Evolutionary conservation across 495 filamentous ascomycete species (phyloP), one percentile per base, ranked within the genome.

Genomic region (Extremus antarcticus): DNA sequence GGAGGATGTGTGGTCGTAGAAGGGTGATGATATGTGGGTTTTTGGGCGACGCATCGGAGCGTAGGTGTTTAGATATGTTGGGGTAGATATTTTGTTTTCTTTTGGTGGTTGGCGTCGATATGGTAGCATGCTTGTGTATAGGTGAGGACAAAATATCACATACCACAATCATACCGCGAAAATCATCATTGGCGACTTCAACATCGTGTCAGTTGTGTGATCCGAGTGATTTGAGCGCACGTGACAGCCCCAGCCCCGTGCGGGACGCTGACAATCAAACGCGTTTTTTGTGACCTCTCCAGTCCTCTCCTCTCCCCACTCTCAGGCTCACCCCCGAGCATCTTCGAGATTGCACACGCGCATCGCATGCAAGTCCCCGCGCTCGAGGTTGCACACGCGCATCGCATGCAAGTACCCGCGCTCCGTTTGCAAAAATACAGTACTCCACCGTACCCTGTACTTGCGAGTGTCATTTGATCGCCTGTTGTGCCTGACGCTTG

Each of bases 1-100:
- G 76, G 92, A 73, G 57, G 70, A 69, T 53, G 67, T 71, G 3
- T 51, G 48, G 48, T 51, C 48, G 20, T 51, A 22, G 25, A 16
- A 7, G 46, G 46, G n/a, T n/a, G n/a, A n/a, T n/a, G n/a, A n/a
- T n/a, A n/a, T n/a, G n/a, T n/a, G n/a, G n/a, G n/a, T n/a, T n/a
- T n/a, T n/a, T n/a, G n/a, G n/a, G n/a, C n/a, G n/a, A n/a, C n/a
- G n/a, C n/a, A n/a, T n/a, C n/a, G n/a, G 29, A 35, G 29, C 29
- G 29, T 35, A n/a, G 29, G 29, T 35, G 29, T 35, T 35, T 35
- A 35, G 29, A 35, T 35, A 35, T 35, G 7, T 35, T 35, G 29
- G 29, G 29, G 29, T 35, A 35, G 29, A 35, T 35, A 7, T 35
- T 35, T 4, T 35, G 29, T 13, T 35, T 35, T 35, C 29, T 35